phyloP scores from a whole-genome alignment of 441 rosid genomes.

The Bocquillonia castaneifolia region DNA sequence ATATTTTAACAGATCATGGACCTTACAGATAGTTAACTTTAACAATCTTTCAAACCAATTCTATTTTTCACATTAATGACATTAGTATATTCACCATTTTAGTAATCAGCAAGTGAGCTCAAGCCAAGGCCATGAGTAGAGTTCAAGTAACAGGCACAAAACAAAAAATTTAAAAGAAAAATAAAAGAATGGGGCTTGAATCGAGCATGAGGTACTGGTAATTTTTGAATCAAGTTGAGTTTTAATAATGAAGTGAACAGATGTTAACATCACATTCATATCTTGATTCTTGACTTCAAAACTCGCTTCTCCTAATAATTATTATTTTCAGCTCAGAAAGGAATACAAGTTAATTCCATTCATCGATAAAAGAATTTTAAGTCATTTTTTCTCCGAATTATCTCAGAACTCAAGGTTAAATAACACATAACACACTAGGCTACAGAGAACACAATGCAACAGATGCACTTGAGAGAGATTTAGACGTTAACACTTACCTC shows the following conservation, averaged over 20 bases:
- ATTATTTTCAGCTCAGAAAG: not conserved
- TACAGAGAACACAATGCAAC: not conserved
- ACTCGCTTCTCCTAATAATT: not conserved
- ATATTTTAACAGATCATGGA: not conserved
- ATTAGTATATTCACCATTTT: not conserved
- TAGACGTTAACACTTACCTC: constrained; percentile 34
- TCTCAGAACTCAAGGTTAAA: not conserved
- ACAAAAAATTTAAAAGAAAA: not conserved
- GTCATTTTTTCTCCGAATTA: not conserved
- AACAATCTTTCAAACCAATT: not conserved
- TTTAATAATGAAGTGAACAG: not conserved
- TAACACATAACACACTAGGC: not conserved
- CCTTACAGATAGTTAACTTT: not conserved
- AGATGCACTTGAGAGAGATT: not conserved
- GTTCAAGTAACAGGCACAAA: not conserved
- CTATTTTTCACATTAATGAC: not conserved
- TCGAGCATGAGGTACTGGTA: not conserved
- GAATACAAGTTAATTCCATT: not conserved
- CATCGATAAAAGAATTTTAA: not conserved
- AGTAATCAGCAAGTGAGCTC: not conserved
- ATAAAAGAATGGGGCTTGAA: not conserved
- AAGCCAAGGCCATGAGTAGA: not conserved
- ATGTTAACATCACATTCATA: not conserved
- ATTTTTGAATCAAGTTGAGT: not conserved
- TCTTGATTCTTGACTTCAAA: not conserved